Evolutionary conservation across 2,329 filamentous ascomycete species (phyloP), one percentile per base, ranked within the genome.

Genomic region (Ophiostoma himal-ulmi): DNA sequence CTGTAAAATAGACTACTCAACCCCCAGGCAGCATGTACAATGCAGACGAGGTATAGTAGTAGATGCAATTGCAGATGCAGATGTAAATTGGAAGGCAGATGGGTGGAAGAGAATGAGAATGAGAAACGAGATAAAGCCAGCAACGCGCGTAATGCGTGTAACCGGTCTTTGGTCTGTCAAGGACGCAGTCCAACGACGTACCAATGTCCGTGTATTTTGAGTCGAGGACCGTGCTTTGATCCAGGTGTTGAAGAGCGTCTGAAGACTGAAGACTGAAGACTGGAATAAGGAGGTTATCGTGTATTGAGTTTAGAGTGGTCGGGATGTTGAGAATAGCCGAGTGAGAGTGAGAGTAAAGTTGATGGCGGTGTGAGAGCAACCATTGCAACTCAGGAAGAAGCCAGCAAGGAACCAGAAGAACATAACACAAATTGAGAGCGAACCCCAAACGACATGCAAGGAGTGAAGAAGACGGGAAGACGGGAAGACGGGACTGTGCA

Each of bases 111-210:
- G 30, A 39, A 54, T 10, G 14, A 54, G 36, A 39, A 13, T 11
- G 10, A 37, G 68, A 41, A 37, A 26, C 52, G 48, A 64, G 8
- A 66, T 44, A 41, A n/a, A 11, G 62, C 34, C n/a, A 65, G 11
- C 68, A 69, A 71, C 70, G 70, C 67, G 68, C 70, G 70, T 69
- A 71, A 71, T 69, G 68, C 52, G 70, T 71, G 70, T 71, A 69
- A 71, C 68, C 52, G 34, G 30, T 39, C 36, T 60, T 17, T 65
- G 22, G 62, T 65, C 70, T 67, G 70, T 71, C 70, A 57, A 71
- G 22, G 64, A 71, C 57, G 70, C 48, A 57, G 70, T 68, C 65
- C 65, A 68, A 69, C 65, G 65, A 57, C 37, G 68, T 66, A 69
- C 70, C 60, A 68, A 67, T 41, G 48, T 14, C 60, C 70, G 60